These are phyloP conservation scores for Candida sonorensis DNA, from an alignment of 805 yeast genomes.

Conservation along the genomic window DNA sequence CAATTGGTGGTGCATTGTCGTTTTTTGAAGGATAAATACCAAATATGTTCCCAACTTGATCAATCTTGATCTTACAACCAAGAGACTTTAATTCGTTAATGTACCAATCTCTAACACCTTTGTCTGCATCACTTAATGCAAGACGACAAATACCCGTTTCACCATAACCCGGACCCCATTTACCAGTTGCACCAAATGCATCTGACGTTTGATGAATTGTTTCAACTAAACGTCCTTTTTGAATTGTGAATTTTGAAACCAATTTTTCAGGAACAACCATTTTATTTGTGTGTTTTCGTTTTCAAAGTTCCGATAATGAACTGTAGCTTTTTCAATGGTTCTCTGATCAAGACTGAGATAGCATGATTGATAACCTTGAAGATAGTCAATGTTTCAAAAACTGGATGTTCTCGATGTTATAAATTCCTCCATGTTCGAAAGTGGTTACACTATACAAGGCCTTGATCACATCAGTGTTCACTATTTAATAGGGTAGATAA, in stretches of 20 bases:
- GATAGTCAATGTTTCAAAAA: no score
- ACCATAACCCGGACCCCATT: conserved; percentile 49
- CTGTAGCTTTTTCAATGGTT: no score
- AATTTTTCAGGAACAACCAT: conserved; percentile 1
- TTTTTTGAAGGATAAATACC: conserved; percentile 55
- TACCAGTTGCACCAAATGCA: conserved; percentile 53
- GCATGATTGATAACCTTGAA: no score
- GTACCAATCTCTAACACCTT: conserved; percentile 62
- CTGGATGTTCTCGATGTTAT: no score
- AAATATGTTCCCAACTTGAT: conserved; percentile 64
- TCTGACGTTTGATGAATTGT: conserved; percentile 58
- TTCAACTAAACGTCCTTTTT: conserved; percentile 38
- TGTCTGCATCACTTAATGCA: conserved; percentile 57
- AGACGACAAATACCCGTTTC: conserved; percentile 66
- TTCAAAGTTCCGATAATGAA: neutral
- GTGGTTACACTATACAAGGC: no score
- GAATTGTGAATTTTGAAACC: conserved; percentile 14
- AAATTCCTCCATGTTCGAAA: no score
- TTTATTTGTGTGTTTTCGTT: neutral
- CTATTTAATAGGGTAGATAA: no score
- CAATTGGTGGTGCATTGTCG: conserved; percentile 48
- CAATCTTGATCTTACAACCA: conserved; percentile 55
- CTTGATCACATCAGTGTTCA: no score
- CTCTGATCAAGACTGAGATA: no score
- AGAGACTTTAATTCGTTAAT: conserved; percentile 40